A percentile compares a stretch with the other conserved stretches of the same genome.
Conservation (phyloP, 495 filamentous ascomycete species). For the Aspergillus bridgeri region DNA sequence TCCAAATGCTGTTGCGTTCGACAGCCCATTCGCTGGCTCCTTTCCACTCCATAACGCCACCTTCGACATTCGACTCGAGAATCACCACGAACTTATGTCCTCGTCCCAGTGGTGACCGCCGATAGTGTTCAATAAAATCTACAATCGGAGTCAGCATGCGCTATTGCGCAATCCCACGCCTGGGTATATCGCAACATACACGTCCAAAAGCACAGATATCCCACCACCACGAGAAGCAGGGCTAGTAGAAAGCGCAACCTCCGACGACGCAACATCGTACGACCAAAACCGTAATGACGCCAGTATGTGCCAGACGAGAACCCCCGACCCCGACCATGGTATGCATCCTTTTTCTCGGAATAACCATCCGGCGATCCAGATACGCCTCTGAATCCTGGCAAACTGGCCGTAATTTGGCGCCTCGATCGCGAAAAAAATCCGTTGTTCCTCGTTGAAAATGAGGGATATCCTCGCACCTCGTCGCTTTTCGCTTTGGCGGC, state of each 20-base stretch:
- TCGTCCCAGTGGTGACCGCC: slow-evolving; percentile 65
- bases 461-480: slow-evolving; percentile 70
- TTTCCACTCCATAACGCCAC: slow-evolving; percentile 99
- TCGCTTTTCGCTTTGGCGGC: slow-evolving; percentile 73
- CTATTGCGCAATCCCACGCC: slow-evolving; percentile 1
- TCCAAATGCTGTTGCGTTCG: slow-evolving; percentile 90
- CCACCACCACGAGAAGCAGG: slow-evolving; percentile 56
- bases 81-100: slow-evolving; percentile 93
- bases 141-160: background rate
- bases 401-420: slow-evolving; percentile 65
- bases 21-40: slow-evolving; percentile 97
- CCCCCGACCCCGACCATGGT: slow-evolving; percentile 50
- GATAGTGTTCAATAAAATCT: slow-evolving; percentile 46
- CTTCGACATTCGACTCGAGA: slow-evolving; percentile 87
- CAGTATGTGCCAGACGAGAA: slow-evolving; percentile 20
- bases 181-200: slow-evolving; percentile 43
- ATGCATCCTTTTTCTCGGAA: slow-evolving; percentile 73
- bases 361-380: slow-evolving; percentile 39
- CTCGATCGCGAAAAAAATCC: slow-evolving; percentile 81
- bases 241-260: slow-evolving; percentile 59
- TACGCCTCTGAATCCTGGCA: slow-evolving; percentile 62
- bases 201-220: slow-evolving; percentile 60
- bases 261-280: slow-evolving; percentile 44
- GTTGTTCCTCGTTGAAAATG: slow-evolving; percentile 74
- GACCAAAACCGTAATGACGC: slow-evolving; percentile 32